A percentile compares a stretch with the other conserved stretches of the same genome.
These are phyloP conservation scores for Entophlyctis helioformis DNA, from an alignment of 192 early-diverging fungal species.

Conservation along the genomic window DNA sequence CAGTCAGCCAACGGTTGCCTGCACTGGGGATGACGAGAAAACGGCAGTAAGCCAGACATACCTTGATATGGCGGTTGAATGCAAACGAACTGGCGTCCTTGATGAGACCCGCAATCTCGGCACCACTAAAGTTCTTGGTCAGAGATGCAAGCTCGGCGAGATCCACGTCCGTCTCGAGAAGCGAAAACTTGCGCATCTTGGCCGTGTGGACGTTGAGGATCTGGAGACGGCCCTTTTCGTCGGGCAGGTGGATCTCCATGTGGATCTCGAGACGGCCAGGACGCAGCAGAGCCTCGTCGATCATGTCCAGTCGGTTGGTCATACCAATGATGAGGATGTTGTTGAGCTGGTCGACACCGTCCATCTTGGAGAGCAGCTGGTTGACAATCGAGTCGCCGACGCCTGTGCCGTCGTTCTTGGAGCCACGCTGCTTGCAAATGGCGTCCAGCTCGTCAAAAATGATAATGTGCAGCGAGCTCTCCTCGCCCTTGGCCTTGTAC, in stretches of 20 bases:
- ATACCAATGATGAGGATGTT: constrained; percentile 98
- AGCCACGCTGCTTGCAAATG: constrained; percentile 95
- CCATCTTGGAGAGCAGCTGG: constrained; percentile 96
- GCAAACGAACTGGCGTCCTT: constrained; percentile 90
- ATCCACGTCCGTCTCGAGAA: constrained; percentile 72
- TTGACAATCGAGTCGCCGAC: constrained; percentile 96
- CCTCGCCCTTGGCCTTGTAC: constrained; percentile 85
- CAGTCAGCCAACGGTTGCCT: too few relatives aligned
- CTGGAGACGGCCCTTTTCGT: constrained; percentile 82
- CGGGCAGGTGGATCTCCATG: constrained; percentile 90
- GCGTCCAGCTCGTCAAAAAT: constrained; percentile 99
- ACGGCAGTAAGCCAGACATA: too few relatives aligned
- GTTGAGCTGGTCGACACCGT: constrained; percentile 97
- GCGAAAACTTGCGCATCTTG: constrained; percentile 68
- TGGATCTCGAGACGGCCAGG: constrained; percentile 94
- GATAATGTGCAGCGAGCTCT: constrained; percentile 88
- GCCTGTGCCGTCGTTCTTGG: constrained; percentile 82
- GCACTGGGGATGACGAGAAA: too few relatives aligned
- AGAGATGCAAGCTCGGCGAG: constrained; percentile 69
- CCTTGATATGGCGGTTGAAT: constrained; percentile 91
- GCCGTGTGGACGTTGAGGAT: constrained; percentile 93
- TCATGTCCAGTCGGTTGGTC: constrained; percentile 97
- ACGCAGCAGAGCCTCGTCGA: constrained; percentile 93
- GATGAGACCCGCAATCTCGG: constrained; percentile 84
- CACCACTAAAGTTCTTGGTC: constrained; percentile 96